These are phyloP conservation scores for Ascodesmis nigricans DNA, from an alignment of 495 filamentous ascomycete genomes.

Conservation along the genomic window DNA sequence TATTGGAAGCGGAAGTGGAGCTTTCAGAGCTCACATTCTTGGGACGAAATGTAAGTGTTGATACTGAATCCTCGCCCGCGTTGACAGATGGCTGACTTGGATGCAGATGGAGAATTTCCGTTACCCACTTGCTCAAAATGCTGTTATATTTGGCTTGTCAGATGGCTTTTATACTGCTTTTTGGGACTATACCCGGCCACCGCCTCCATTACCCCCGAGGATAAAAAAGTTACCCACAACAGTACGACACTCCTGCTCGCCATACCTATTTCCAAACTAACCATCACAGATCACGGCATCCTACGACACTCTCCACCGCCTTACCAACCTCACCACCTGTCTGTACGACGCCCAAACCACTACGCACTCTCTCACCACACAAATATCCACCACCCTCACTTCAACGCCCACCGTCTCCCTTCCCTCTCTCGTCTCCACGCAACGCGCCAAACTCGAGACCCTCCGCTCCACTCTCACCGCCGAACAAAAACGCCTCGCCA, in stretches of 20 bases:
- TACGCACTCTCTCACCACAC: conserved; percentile 44
- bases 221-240: conserved; percentile 8
- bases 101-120: conserved; percentile 40
- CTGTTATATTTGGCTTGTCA: conserved; percentile 62
- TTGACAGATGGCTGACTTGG: conserved; percentile 5
- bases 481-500: conserved; percentile 39
- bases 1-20: conserved; percentile 51
- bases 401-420: conserved; percentile 17
- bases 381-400: conserved; percentile 54
- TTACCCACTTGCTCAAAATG: conserved; percentile 64
- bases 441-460: conserved; percentile 11
- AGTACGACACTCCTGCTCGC: conserved; percentile 5
- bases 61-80: background rate
- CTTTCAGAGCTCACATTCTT: conserved; percentile 58
- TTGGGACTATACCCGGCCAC: conserved; percentile 27
- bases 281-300: conserved; percentile 42
- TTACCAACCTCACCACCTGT: conserved; percentile 76
- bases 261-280: conserved; percentile 25
- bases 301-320: conserved; percentile 74
- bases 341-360: conserved; percentile 77
- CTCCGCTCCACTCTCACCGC: conserved; percentile 25
- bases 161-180: conserved; percentile 75
- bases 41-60: conserved; percentile 34
- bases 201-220: conserved; percentile 11
- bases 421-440: conserved; percentile 20